phyloP scores from a whole-genome alignment of 2,329 filamentous ascomycete species.

The Daldinia sp. region DNA sequence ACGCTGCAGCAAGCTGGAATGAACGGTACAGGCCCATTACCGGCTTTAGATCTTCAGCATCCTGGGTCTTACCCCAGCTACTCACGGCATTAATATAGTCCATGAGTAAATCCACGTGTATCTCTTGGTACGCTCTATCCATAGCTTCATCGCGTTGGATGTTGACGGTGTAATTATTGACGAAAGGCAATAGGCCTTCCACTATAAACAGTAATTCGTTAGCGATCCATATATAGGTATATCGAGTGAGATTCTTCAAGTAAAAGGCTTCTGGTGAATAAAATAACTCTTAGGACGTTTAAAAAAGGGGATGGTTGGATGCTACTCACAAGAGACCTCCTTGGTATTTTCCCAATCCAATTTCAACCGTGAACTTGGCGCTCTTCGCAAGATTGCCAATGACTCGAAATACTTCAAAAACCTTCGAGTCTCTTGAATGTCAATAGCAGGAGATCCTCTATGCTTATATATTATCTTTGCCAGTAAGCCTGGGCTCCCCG shows the following conservation, averaged over 20 bases:
- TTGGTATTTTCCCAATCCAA: conserved; percentile 32
- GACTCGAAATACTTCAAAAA: conserved; percentile 42
- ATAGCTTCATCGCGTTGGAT: conserved; percentile 32
- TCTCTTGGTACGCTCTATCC: conserved; percentile 36
- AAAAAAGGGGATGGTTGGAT: background rate
- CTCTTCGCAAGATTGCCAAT: conserved; percentile 43
- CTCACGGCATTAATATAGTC: conserved; percentile 34
- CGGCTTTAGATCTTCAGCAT: background rate
- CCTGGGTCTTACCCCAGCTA: conserved; percentile 18
- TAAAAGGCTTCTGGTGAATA: background rate
- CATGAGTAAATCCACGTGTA: conserved; percentile 37
- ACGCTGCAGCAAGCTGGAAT: conserved; percentile 41
- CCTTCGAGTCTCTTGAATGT: conserved; percentile 36
- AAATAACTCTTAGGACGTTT: background rate
- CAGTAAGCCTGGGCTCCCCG: conserved; percentile 37
- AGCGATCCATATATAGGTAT: background rate
- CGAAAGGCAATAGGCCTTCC: conserved; percentile 41
- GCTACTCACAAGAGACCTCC: conserved; percentile 25
- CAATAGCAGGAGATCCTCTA: background rate
- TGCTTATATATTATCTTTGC: conserved; percentile 24
- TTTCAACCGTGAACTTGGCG: conserved; percentile 39
- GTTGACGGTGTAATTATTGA: conserved; percentile 39
- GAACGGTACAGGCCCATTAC: conserved; percentile 16
- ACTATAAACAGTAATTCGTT: conserved; percentile 19
- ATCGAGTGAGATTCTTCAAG: too few species aligned